Conservation (phyloP, 2,329 filamentous ascomycete species). For the Fusarium scirpi region DNA sequence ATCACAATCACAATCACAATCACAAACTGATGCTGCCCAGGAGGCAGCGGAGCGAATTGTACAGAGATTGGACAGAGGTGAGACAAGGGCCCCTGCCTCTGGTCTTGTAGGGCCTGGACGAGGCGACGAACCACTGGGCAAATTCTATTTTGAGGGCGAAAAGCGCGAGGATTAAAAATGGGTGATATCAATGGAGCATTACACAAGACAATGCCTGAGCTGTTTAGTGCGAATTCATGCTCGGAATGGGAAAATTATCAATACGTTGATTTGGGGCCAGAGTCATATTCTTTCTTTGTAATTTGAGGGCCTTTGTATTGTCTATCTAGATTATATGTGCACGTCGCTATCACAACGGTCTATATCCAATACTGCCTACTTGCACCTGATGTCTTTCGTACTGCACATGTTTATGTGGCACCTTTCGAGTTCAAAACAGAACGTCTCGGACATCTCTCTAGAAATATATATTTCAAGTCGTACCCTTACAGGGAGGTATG, state of each 20-base stretch:
- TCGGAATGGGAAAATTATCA: background rate
- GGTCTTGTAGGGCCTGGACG: slow-evolving; percentile 60
- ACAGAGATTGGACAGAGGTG: slow-evolving; percentile 66
- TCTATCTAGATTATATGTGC: slow-evolving; percentile 27
- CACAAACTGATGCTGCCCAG: slow-evolving; percentile 44
- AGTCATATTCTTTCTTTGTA: background rate
- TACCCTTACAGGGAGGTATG: background rate
- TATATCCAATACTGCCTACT: background rate
- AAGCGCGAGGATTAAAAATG: slow-evolving; percentile 34
- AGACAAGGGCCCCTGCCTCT: slow-evolving; percentile 54
- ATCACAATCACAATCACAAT: slow-evolving; percentile 46
- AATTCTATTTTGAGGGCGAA: slow-evolving; percentile 70
- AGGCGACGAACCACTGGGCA: slow-evolving; percentile 63
- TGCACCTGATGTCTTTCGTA: background rate
- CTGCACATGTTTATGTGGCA: background rate
- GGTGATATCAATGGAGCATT: background rate
- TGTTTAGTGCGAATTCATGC: background rate
- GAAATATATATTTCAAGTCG: background rate
- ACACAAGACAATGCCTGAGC: background rate
- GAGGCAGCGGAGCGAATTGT: slow-evolving; percentile 75
- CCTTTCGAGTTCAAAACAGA: background rate
- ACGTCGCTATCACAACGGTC: slow-evolving; percentile 6
- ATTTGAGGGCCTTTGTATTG: background rate
- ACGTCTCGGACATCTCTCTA: background rate
- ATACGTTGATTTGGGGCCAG: background rate